These are phyloP conservation scores for Dothidotthia symphoricarpi DNA, from an alignment of 2,329 filamentous ascomycete genomes.

Conservation along the genomic window DNA sequence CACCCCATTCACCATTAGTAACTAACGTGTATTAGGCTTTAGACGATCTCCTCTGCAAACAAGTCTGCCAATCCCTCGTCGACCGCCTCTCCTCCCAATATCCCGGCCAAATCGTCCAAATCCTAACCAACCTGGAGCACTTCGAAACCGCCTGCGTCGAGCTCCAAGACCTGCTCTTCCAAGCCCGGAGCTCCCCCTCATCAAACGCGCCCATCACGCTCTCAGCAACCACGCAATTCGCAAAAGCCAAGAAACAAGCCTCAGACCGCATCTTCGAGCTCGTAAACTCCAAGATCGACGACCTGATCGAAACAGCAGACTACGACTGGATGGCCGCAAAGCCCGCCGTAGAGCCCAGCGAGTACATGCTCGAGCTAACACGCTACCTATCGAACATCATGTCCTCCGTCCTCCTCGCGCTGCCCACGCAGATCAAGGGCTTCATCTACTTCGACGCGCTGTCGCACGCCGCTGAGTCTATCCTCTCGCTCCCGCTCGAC, in stretches of 20 bases:
- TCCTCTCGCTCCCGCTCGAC: constrained; percentile 75
- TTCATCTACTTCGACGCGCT: constrained; percentile 97
- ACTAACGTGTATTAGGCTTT: constrained; percentile 60
- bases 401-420: constrained; percentile 85
- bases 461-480: constrained; percentile 82
- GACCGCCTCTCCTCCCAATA: constrained; percentile 90
- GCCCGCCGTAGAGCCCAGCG: constrained; percentile 71
- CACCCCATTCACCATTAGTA: not conserved
- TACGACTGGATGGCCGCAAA: constrained; percentile 79
- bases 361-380: constrained; percentile 94
- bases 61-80: constrained; percentile 87
- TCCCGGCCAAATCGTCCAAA: constrained; percentile 95
- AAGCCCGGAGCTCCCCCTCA: constrained; percentile 77
- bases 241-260: constrained; percentile 87
- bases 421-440: constrained; percentile 96
- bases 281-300: constrained; percentile 97
- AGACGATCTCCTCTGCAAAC: constrained; percentile 90
- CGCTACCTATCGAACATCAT: constrained; percentile 94
- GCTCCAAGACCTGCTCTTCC: constrained; percentile 79
- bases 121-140: constrained; percentile 94
- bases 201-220: constrained; percentile 77
- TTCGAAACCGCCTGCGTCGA: constrained; percentile 93
- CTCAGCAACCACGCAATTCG: constrained; percentile 81
- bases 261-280: constrained; percentile 98
- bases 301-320: constrained; percentile 93